These are phyloP conservation scores for Chlorella sp. DNA, from an alignment of 139 green algal species.

Conservation along the genomic window DNA sequence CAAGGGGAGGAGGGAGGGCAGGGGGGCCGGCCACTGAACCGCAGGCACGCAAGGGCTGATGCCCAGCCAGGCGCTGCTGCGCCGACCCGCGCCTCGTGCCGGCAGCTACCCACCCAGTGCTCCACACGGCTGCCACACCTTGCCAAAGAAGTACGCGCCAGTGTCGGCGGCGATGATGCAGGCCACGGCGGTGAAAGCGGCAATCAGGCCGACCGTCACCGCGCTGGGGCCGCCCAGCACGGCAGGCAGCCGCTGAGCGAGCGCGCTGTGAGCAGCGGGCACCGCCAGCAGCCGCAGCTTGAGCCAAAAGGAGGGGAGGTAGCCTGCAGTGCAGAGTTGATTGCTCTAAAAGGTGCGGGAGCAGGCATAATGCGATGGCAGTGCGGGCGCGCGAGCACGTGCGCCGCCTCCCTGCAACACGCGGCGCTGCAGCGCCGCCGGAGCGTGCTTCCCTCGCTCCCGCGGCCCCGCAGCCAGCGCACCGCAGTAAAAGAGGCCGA, in stretches of 20 bases:
- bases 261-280: constrained; percentile 42
- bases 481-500: constrained; percentile 95
- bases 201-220: constrained; percentile 81
- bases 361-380: no score
- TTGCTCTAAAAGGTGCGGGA: no score
- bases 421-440: not conserved
- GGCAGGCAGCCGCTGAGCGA: constrained; percentile 1
- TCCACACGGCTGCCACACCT: constrained; percentile 31
- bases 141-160: constrained; percentile 86
- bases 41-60: not conserved
- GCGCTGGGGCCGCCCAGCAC: constrained; percentile 51
- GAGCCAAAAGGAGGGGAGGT: constrained; percentile 93
- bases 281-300: constrained; percentile 77
- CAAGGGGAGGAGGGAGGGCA: no score
- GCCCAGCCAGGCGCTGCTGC: not conserved
- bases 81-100: not conserved
- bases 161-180: constrained; percentile 90
- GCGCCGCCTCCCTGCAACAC: no score
- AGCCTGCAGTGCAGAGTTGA: constrained; percentile 74
- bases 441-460: not conserved
- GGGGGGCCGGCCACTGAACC: no score
- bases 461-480: constrained; percentile 6
- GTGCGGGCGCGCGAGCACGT: no score
- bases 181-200: constrained; percentile 73
- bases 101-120: not conserved